These are phyloP conservation scores for Trichophyton equinum DNA, from an alignment of 2,329 filamentous ascomycete species.

Conservation along the genomic window DNA sequence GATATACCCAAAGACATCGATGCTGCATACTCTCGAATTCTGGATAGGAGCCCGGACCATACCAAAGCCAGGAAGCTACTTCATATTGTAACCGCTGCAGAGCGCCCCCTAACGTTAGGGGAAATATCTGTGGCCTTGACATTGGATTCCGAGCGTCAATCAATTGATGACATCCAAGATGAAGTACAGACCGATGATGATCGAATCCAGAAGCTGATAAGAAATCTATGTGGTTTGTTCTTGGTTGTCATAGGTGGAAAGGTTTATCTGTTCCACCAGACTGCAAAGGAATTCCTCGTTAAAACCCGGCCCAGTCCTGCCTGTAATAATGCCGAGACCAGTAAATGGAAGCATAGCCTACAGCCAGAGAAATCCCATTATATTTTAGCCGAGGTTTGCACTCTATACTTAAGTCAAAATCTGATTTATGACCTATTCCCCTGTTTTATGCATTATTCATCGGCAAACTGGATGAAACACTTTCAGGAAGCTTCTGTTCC, in stretches of 20 bases:
- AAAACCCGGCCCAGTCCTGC: slow-evolving; percentile 6
- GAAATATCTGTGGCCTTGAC: background rate
- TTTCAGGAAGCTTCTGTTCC: too few relatives aligned
- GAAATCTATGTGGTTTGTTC: background rate
- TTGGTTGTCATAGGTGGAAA: background rate
- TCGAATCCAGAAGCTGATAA: background rate
- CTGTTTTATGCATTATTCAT: too few relatives aligned
- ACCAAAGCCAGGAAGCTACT: background rate
- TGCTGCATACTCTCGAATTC: background rate
- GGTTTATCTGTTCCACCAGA: background rate
- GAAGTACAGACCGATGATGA: background rate
- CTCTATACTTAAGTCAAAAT: too few relatives aligned
- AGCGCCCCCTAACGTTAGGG: background rate
- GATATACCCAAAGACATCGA: background rate
- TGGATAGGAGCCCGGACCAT: background rate
- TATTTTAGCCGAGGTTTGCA: too few relatives aligned
- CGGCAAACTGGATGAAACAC: too few relatives aligned
- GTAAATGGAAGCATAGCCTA: too few relatives aligned
- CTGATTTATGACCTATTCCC: too few relatives aligned
- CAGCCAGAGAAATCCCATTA: too few relatives aligned
- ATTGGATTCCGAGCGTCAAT: too few relatives aligned
- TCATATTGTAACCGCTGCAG: background rate
- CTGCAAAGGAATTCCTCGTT: slow-evolving; percentile 18
- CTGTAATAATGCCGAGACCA: too few relatives aligned
- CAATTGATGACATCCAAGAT: too few relatives aligned